Evolutionary conservation across 2,329 filamentous ascomycete genomes (phyloP), one percentile per base, ranked within the genome.

Genomic region (Aureobasidium zeae): DNA sequence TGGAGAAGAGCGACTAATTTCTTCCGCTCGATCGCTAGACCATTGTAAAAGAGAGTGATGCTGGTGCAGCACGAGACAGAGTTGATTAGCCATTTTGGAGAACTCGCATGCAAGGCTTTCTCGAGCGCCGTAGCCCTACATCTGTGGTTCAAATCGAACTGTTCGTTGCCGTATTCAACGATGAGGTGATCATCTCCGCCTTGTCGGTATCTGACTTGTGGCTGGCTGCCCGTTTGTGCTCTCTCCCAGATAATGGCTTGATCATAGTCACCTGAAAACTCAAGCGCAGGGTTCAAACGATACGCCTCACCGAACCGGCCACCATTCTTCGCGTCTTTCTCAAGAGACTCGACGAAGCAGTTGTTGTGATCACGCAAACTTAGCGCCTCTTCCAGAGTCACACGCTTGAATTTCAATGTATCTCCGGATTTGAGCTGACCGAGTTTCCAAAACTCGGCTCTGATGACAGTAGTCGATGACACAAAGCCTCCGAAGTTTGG

Each of bases 401-500:
- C 67, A 2, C 66, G 63, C 31, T 63, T 61, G 48, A 73, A 75
- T 30, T 64, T 65, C 30, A 79, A 49, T 2, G 63, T 71, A 51
- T 77, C 71, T 3, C 76, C 76, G 2, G 77, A 69, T 48, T 74
- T 75, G 20, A 80, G 58, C 53, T 81, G 76, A 0, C 77, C 77
- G 9, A 81, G 53, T 52, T 77, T 76, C 75, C 75, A 79, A 52
- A 71, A 67, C 38, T 79, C 75, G 2, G 68, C 74, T 46, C 69
- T 70, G 21, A 76, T 65, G 10, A 77, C 64, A 0, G 75, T 79
- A 2, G 70, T 69, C 10, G 65, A 70, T 22, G 68, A 74, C 0
- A 77, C 65, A 47, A 80, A 78, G 0, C 76, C 76, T 5, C 77
- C 76, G 46, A 79, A 70, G 49, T 78, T 74, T 0, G 76, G 77